Conservation (phyloP, 805 yeast species). For the Cyberlindnera petersonii region DNA sequence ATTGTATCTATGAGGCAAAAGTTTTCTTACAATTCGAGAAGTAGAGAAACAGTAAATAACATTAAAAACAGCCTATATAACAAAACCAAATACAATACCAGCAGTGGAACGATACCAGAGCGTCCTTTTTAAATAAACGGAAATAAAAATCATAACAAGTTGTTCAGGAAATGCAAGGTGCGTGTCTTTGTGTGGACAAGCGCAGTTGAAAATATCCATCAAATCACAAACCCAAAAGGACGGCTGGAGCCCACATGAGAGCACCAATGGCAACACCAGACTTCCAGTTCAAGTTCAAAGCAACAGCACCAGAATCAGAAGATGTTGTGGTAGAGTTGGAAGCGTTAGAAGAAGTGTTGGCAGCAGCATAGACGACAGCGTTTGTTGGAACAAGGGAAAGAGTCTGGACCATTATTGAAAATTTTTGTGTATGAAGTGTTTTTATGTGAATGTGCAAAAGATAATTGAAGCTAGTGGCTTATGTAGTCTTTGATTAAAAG, state of each 20-base stretch:
- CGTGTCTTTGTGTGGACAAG: not conserved
- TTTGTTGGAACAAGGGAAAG: constrained; percentile 27
- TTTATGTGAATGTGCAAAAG: constrained; percentile 1
- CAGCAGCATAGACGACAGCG: constrained; percentile 28
- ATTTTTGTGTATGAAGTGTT: constrained; percentile 3
- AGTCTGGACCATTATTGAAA: constrained; percentile 21
- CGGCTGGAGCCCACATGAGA: constrained; percentile 35
- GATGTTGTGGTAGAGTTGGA: constrained; percentile 18
- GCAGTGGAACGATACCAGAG: constrained; percentile 1
- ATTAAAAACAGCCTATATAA: constrained; percentile 3
- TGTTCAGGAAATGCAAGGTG: constrained; percentile 1
- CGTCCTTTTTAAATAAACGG: constrained; percentile 3
- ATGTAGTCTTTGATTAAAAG: not conserved
- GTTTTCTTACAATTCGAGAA: too few species aligned
- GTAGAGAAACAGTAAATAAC: not conserved
- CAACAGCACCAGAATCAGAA: constrained; percentile 29
- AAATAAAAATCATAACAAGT: constrained; percentile 1
- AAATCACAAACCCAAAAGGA: constrained; percentile 22
- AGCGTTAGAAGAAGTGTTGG: constrained; percentile 5
- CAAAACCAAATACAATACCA: constrained; percentile 4
- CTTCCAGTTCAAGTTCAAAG: constrained; percentile 38
- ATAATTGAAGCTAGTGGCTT: not conserved
- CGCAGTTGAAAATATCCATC: not conserved
- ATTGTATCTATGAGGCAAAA: too few species aligned
- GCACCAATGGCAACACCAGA: constrained; percentile 38